A percentile compares a stretch with the other conserved stretches of the same genome.
Evolutionary conservation across 768 basidiomycete species (phyloP).

Genomic region (Tremella fuciformis): DNA sequence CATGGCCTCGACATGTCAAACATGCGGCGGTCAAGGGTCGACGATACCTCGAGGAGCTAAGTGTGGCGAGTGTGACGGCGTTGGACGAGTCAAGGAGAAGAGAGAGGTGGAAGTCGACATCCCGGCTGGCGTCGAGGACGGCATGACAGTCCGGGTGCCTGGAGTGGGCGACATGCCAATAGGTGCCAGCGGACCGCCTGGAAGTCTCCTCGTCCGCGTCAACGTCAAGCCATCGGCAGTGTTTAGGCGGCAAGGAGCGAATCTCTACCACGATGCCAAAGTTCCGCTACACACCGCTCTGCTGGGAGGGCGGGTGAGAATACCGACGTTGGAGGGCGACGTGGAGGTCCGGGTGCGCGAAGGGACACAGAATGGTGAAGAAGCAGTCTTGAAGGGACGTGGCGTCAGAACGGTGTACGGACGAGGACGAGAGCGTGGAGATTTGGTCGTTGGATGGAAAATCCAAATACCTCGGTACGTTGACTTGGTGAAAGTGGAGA

Average conservation of each 20-base stretch:
- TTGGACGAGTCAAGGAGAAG: slow-evolving; percentile 79
- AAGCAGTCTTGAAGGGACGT: slow-evolving; percentile 86
- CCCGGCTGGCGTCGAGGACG: slow-evolving; percentile 92
- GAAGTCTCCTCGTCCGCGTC: slow-evolving; percentile 83
- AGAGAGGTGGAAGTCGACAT: slow-evolving; percentile 77
- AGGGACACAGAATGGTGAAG: slow-evolving; percentile 95
- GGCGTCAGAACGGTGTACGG: slow-evolving; percentile 60
- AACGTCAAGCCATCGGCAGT: slow-evolving; percentile 75
- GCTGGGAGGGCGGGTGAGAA: slow-evolving; percentile 85
- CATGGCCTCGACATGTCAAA: slow-evolving; percentile 85
- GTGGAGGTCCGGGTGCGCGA: slow-evolving; percentile 88
- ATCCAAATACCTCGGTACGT: slow-evolving; percentile 85
- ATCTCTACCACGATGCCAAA: slow-evolving; percentile 82
- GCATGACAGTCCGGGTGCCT: slow-evolving; percentile 81
- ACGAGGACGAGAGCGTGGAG: slow-evolving; percentile 55
- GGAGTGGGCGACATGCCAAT: slow-evolving; percentile 80
- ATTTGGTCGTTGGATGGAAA: slow-evolving; percentile 83
- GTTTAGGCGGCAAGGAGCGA: slow-evolving; percentile 86
- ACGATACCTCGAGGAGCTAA: slow-evolving; percentile 72
- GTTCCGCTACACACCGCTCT: slow-evolving; percentile 89
- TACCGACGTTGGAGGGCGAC: slow-evolving; percentile 92
- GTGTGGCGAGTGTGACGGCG: slow-evolving; percentile 76
- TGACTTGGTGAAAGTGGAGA: neutral
- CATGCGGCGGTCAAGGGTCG: slow-evolving; percentile 77
- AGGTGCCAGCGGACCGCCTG: slow-evolving; percentile 69